These are phyloP conservation scores for Sherardia arvensis DNA, from an alignment of 257 asterid genomes.

Conservation along the genomic window DNA sequence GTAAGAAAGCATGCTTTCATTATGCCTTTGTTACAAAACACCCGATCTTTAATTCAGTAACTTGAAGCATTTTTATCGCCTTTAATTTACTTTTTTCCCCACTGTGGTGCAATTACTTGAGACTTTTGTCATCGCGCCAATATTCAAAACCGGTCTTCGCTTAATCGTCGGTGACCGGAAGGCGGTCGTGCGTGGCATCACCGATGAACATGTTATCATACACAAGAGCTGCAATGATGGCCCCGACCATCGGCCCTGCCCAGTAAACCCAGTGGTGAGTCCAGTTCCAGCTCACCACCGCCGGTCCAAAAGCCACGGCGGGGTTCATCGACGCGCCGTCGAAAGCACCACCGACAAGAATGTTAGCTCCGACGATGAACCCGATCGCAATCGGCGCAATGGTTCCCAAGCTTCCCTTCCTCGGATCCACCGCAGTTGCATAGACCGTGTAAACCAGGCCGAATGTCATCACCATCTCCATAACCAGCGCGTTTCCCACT, in stretches of 20 bases:
- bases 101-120: not conserved
- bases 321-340: conserved; percentile 45
- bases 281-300: conserved; percentile 32
- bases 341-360: conserved; percentile 35
- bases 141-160: not conserved
- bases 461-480: conserved; percentile 39
- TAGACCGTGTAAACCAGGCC: conserved; percentile 41
- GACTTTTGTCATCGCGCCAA: not conserved
- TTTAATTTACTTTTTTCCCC: not conserved
- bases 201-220: conserved; percentile 25
- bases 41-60: too few relatives aligned
- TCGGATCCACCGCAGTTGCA: conserved; percentile 41
- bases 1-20: too few relatives aligned
- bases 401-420: conserved; percentile 27
- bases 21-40: too few relatives aligned
- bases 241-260: conserved; percentile 35
- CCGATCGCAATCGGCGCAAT: conserved; percentile 45
- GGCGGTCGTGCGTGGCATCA: conserved; percentile 12
- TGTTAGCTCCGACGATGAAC: conserved; percentile 36
- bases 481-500: conserved; percentile 25
- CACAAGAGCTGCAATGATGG: conserved; percentile 28
- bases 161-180: conserved; percentile 22
- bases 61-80: too few relatives aligned
- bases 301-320: conserved; percentile 40
- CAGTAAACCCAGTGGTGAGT: conserved; percentile 38